A percentile compares a stretch with the other conserved stretches of the same genome.
phyloP scores from a whole-genome alignment of 169 alveolate genomes.

The Cryptosporidium viatorum region DNA sequence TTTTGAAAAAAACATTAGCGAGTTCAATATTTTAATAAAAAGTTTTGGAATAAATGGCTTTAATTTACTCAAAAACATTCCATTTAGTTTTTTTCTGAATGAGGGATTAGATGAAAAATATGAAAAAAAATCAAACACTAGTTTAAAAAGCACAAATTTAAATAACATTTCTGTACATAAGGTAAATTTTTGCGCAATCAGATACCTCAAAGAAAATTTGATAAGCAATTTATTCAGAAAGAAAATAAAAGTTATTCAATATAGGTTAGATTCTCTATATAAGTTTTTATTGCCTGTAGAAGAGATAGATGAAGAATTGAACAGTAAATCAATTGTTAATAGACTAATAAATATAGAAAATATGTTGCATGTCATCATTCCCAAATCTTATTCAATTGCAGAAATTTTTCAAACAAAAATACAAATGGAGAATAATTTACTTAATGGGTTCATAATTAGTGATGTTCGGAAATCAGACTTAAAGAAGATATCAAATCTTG shows the following conservation, averaged over 20 bases:
- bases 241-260: background rate
- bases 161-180: background rate
- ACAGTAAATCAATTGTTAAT: background rate
- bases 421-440: slow-evolving; percentile 16
- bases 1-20: background rate
- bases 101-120: background rate
- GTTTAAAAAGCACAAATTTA: background rate
- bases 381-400: background rate
- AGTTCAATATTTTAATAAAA: background rate
- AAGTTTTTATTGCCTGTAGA: background rate
- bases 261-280: background rate
- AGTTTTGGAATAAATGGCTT: background rate
- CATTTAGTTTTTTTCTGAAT: background rate
- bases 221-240: background rate
- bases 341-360: background rate
- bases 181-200: background rate
- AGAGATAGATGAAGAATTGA: background rate
- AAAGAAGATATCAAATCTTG: slow-evolving; percentile 62
- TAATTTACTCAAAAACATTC: background rate
- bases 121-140: background rate
- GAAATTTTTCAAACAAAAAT: slow-evolving; percentile 3
- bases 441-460: slow-evolving; percentile 59
- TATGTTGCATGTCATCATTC: background rate
- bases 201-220: background rate
- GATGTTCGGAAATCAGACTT: slow-evolving; percentile 35